These are phyloP conservation scores for Suhomyces panamericanus DNA, from an alignment of 1,139 yeast species.

Conservation along the genomic window DNA sequence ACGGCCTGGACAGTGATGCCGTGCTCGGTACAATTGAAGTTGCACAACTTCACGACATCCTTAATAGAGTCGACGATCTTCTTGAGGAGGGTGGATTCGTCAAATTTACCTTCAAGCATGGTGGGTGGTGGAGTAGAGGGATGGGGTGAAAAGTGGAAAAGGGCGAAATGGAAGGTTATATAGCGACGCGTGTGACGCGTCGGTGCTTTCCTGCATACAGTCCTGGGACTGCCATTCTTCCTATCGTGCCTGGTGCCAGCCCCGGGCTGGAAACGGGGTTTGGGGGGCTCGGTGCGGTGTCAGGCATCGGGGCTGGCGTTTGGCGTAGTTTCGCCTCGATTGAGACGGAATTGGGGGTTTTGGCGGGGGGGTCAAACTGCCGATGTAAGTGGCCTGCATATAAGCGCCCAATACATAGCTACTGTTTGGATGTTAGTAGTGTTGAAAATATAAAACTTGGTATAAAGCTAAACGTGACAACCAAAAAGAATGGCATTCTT, in stretches of 20 bases:
- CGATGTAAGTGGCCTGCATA: background rate
- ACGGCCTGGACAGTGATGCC: constrained; percentile 98
- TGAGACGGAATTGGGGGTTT: background rate
- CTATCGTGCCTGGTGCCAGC: too few species aligned
- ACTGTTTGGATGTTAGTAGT: too few species aligned
- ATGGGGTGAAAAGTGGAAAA: background rate
- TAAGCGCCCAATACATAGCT: background rate
- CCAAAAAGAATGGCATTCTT: too few species aligned
- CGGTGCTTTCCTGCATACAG: background rate
- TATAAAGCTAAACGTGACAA: too few species aligned
- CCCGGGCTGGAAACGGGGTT: background rate
- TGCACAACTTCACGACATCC: constrained; percentile 91
- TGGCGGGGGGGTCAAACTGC: background rate
- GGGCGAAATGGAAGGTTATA: background rate
- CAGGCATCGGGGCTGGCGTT: too few species aligned
- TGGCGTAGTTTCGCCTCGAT: background rate
- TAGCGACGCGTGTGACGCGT: constrained; percentile 8
- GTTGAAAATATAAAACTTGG: too few species aligned
- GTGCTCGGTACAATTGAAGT: constrained; percentile 91
- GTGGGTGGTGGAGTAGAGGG: constrained; percentile 7
- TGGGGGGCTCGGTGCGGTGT: background rate
- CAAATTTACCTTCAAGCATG: constrained; percentile 97
- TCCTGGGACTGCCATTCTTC: too few species aligned
- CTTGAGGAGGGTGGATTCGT: constrained; percentile 87
- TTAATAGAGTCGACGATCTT: constrained; percentile 90